These are phyloP conservation scores for Trypanosoma cruzi DNA, from an alignment of 208 protist species.

Conservation along the genomic window DNA sequence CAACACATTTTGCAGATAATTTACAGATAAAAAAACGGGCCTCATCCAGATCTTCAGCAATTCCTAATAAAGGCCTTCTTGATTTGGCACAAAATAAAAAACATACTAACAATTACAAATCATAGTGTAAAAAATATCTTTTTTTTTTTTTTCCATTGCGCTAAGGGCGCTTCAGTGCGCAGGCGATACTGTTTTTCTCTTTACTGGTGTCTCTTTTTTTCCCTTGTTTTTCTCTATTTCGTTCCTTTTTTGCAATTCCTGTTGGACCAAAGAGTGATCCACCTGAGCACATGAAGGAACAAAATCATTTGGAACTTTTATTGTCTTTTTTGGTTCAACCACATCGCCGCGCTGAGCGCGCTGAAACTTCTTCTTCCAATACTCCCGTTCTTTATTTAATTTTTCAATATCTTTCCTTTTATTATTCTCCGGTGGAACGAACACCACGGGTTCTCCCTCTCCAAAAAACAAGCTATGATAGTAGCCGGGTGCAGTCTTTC, in stretches of 20 bases:
- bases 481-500: slow-evolving; percentile 30
- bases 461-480: slow-evolving; percentile 85
- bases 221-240: slow-evolving; percentile 5
- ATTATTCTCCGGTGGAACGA: slow-evolving; percentile 62
- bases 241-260: slow-evolving; percentile 26
- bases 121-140: no score
- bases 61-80: no score
- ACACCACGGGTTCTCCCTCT: slow-evolving; percentile 51
- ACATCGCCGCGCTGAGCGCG: slow-evolving; percentile 28
- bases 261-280: slow-evolving; percentile 25
- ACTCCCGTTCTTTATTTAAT: slow-evolving; percentile 22
- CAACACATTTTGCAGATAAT: background rate
- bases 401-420: slow-evolving; percentile 67
- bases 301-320: slow-evolving; percentile 73
- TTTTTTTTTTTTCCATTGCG: background rate
- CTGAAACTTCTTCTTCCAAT: slow-evolving; percentile 29
- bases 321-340: slow-evolving; percentile 26
- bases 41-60: background rate
- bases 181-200: background rate
- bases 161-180: background rate
- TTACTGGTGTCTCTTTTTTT: slow-evolving; percentile 1
- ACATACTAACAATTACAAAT: no score
- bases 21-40: background rate
- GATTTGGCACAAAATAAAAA: no score
- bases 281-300: slow-evolving; percentile 73